phyloP scores from a whole-genome alignment of 1,284 basidiomycete genomes.

The Rhodotorula sp. region DNA sequence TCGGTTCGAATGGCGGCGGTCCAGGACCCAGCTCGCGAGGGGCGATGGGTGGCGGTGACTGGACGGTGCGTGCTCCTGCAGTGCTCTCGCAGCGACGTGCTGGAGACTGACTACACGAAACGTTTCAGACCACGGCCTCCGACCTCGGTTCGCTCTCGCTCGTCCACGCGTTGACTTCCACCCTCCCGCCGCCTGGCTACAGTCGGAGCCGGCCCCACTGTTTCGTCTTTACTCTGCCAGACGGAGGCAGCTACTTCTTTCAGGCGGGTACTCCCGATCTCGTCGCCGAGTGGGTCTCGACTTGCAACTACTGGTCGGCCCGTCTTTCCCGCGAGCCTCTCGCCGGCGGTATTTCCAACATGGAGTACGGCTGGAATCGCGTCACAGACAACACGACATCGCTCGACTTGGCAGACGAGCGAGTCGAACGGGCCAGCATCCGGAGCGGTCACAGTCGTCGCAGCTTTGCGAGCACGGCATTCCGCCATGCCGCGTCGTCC shows the following conservation, averaged over 20 bases:
- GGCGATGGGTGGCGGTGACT: conserved; percentile 79
- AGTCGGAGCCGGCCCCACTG: conserved; percentile 84
- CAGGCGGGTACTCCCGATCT: conserved; percentile 97
- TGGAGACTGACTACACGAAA: conserved; percentile 5
- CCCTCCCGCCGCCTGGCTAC: conserved; percentile 87
- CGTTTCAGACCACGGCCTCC: conserved; percentile 70
- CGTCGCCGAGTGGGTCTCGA: conserved; percentile 95
- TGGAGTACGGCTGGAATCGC: conserved; percentile 98
- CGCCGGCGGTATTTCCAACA: conserved; percentile 91
- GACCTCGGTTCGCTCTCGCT: conserved; percentile 76
- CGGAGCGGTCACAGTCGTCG: conserved; percentile 29
- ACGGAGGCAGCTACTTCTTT: conserved; percentile 90
- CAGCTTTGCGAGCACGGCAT: conserved; percentile 4
- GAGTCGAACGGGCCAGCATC: conserved; percentile 40
- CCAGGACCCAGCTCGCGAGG: background rate
- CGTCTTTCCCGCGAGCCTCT: conserved; percentile 89
- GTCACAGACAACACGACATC: background rate
- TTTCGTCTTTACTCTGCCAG: conserved; percentile 88
- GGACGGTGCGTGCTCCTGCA: conserved; percentile 68
- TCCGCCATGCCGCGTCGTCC: background rate
- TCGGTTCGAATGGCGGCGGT: conserved; percentile 39
- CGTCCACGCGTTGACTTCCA: conserved; percentile 82
- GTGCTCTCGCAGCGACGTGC: background rate
- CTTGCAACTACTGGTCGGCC: conserved; percentile 99
- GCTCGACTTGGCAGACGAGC: conserved; percentile 19